Evolutionary conservation across 2,329 filamentous ascomycete species (phyloP), one percentile per base, ranked within the genome.

Genomic region (Arachnomyces sp.): DNA sequence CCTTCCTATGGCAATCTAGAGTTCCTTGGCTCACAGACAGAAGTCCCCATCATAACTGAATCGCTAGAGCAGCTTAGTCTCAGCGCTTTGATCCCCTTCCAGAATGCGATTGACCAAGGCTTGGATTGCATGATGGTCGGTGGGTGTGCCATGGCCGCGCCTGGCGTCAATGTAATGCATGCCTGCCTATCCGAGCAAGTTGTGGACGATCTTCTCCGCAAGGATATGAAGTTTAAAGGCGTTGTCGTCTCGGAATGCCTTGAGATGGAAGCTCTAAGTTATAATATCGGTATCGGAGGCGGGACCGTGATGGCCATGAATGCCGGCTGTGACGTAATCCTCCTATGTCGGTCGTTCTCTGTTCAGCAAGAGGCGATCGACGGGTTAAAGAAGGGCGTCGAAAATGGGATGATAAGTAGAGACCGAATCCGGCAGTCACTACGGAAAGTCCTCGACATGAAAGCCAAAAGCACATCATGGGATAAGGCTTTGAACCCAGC

Each of bases 301-400:
- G 92, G 92, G 9, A 95, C 90, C 1, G 87, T 96, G 52, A 95
- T 95, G 88, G 92, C 92, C 3, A 86, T 95, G 37, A 92, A 95
- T 60, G 90, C 92, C 25, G 92, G 92, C 11, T 96, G 92, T 57
- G 92, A 98, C 60, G 70, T 96, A 39, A 80, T 95, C 4, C 75
- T 95, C 4, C 75, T 95, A 1, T 96, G 89, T 54, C 81, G 88
- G 33, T 88, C 87, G 4, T 93, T 88, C 52, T 80, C 85, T 29
- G 82, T 90, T 14, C 89, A 96, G 60, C 78, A 92, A 48, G 90
- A 96, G 63, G 90, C 89, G 6, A 86, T 98, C 54, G 85, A 84
- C 28, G 90, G 89, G 0, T 71, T 96, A 35, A 93, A 92, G 56
- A 72, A 94, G 7, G 89, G 89, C 0, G 77, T 95, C 25, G 87